Evolutionary conservation across 2,329 filamentous ascomycete species (phyloP).

Genomic region (Botrytis paeoniae): DNA sequence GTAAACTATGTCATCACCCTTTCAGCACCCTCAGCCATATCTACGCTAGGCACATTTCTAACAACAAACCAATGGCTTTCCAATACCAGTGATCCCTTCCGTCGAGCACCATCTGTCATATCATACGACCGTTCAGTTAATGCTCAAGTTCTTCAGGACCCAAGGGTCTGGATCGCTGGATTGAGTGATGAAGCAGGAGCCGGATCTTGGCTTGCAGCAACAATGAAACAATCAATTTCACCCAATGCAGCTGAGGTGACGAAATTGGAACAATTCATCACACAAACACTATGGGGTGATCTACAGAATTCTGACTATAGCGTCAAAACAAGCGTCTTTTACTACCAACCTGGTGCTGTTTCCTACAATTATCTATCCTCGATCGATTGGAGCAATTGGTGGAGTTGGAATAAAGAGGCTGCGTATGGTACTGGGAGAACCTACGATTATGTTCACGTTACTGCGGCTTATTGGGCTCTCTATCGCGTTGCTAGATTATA

Average conservation of each 20-base stretch:
- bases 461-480: slow-evolving; percentile 55
- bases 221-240: slow-evolving; percentile 53
- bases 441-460: slow-evolving; percentile 58
- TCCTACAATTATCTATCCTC: slow-evolving; percentile 45
- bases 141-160: slow-evolving; percentile 45
- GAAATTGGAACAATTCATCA: slow-evolving; percentile 53
- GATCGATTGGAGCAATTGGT: slow-evolving; percentile 50
- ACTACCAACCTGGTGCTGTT: slow-evolving; percentile 48
- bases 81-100: slow-evolving; percentile 51
- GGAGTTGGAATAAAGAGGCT: slow-evolving; percentile 48
- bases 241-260: slow-evolving; percentile 49
- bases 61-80: slow-evolving; percentile 53
- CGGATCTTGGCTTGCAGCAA: slow-evolving; percentile 53
- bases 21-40: slow-evolving; percentile 43
- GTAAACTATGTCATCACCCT: slow-evolving; percentile 57
- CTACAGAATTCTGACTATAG: slow-evolving; percentile 48
- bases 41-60: slow-evolving; percentile 51
- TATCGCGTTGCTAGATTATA: slow-evolving; percentile 53
- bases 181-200: slow-evolving; percentile 59
- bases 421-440: slow-evolving; percentile 50
- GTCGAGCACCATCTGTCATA: slow-evolving; percentile 53
- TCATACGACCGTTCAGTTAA: slow-evolving; percentile 52
- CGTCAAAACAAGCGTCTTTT: slow-evolving; percentile 56
- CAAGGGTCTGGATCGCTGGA: slow-evolving; percentile 56
- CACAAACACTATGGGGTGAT: slow-evolving; percentile 48